Conservation (phyloP, 169 alveolate species). For the Eimeria falciformis region DNA sequence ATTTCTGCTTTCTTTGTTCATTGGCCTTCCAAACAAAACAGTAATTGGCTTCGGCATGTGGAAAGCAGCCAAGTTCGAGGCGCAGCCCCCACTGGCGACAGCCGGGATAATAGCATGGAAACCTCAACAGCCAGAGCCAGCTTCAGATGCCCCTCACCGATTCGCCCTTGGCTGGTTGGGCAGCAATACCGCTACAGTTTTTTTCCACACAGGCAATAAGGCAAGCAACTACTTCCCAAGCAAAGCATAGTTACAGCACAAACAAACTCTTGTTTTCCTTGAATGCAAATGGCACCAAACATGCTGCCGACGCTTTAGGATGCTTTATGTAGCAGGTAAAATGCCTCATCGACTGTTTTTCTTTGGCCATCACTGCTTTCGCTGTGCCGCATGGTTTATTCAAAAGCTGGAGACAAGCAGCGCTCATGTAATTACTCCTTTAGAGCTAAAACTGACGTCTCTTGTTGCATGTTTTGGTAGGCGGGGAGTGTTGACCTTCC, state of each 20-base stretch:
- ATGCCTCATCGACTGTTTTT: neutral
- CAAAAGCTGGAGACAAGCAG: neutral
- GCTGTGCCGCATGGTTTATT: neutral
- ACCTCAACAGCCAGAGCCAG: neutral
- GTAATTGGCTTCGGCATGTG: neutral
- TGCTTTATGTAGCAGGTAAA: neutral
- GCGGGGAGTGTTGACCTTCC: slow-evolving; percentile 9
- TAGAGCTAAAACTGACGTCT: neutral
- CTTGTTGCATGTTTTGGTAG: neutral
- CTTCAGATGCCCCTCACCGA: neutral
- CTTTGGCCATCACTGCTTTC: neutral
- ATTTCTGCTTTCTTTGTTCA: too few species aligned
- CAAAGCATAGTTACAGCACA: neutral
- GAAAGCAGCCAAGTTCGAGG: slow-evolving; percentile 34
- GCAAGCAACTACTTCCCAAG: neutral
- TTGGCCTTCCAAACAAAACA: too few species aligned
- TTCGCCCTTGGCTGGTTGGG: slow-evolving; percentile 39
- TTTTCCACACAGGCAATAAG: neutral
- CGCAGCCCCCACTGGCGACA: slow-evolving; percentile 53
- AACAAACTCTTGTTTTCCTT: too few species aligned
- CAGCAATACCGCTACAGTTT: neutral
- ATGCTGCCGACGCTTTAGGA: neutral
- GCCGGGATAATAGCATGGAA: slow-evolving; percentile 22
- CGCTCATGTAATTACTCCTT: neutral
- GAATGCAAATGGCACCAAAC: neutral